Percentiles rank a stretch among this genome's conserved stretches.
Conservation (phyloP, 2,329 filamentous ascomycete genomes). For the Ascochyta koolunga region DNA sequence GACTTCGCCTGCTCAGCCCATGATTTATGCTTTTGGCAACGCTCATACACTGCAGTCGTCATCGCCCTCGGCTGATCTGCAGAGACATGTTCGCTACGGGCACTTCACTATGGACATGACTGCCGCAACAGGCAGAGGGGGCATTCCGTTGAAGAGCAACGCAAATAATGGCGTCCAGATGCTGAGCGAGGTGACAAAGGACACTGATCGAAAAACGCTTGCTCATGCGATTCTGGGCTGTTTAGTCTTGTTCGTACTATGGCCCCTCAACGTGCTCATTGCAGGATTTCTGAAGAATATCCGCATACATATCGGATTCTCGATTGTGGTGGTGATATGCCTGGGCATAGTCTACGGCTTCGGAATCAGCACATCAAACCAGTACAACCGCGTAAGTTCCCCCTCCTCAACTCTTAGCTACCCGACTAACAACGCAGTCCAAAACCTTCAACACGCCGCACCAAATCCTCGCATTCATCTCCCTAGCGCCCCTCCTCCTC, state of each 20-base stretch:
- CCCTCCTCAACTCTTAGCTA: not conserved
- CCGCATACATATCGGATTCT: constrained; percentile 51
- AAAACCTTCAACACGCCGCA: constrained; percentile 53
- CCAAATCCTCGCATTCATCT: constrained; percentile 55
- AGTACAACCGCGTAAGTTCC: constrained; percentile 49
- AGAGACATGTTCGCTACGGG: constrained; percentile 48
- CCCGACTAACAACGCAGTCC: constrained; percentile 38
- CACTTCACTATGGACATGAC: constrained; percentile 51
- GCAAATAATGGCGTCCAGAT: constrained; percentile 33
- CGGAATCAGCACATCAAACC: constrained; percentile 50
- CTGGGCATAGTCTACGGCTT: constrained; percentile 49
- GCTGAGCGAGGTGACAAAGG: constrained; percentile 27
- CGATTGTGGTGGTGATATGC: constrained; percentile 46
- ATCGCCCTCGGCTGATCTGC: constrained; percentile 41
- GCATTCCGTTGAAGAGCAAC: constrained; percentile 39
- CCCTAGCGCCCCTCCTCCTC: constrained; percentile 53
- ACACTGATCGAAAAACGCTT: constrained; percentile 35
- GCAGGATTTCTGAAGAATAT: constrained; percentile 50
- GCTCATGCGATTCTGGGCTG: constrained; percentile 43
- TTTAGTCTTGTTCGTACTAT: constrained; percentile 42
- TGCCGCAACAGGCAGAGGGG: constrained; percentile 43
- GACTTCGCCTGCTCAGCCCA: constrained; percentile 41
- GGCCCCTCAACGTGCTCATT: constrained; percentile 42
- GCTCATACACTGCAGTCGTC: constrained; percentile 36
- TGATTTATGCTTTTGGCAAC: constrained; percentile 53